Evolutionary conservation across 75 land plant genomes (phyloP), one percentile per base, ranked within the genome.

Genomic region (Picea sitchensis): DNA sequence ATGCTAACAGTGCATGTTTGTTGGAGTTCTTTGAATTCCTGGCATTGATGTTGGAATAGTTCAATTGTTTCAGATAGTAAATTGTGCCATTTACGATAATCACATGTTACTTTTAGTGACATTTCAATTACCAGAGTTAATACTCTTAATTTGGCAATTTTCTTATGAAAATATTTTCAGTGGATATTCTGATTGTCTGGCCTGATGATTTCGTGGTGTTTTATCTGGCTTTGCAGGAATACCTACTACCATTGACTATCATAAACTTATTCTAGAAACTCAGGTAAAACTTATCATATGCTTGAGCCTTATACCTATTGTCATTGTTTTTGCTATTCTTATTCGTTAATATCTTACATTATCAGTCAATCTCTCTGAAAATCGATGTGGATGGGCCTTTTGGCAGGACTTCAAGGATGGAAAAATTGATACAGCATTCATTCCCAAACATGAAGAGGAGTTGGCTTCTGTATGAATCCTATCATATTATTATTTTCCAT

Each of bases 361-460:
- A 71, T 44, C 23, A n/a, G 26, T 9, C n/a, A 71, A 41, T n/a
- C 9, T 44, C 74, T 71, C 54, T 44, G 26, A 44, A 47, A 38
- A 44, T 21, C 44, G 51, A 44, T 71, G 47, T 41, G 74, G 26
- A 71, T 47, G 77, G 31, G 34, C 59, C 74, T 57, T 20, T 34
- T 36, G 65, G 56, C 90, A 96, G 99, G 99, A 96, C 81, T 96
- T 96, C 83, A 94, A 84, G 83, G 92, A 92, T 81, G 99, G 99
- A 14, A 96, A 90, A 60, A 90, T 96, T 58, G 99, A 96, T 75
- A 96, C 99, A 60, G 99, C 97, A 18, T 96, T 96, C 85, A 96
- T 96, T 57, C 99, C 95, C 61, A 96, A 96, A 76, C 99, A 96
- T 79, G 99, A 96, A 80, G 77, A 82, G 11, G 98, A 95, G 30